Base-by-base conservation (phyloP, 805 yeast genomes). In the Candida nonsorbophila region DNA sequence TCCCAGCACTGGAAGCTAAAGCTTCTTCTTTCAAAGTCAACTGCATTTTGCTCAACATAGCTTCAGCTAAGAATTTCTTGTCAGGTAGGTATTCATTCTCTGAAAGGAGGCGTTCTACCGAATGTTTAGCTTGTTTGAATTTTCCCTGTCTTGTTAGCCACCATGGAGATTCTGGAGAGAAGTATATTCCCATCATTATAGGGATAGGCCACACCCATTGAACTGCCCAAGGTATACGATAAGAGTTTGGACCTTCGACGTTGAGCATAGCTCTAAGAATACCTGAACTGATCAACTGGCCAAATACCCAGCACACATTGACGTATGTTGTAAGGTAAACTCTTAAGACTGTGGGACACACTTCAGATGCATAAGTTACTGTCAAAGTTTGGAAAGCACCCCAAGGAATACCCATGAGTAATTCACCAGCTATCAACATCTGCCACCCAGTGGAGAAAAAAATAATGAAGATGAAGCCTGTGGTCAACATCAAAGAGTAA, bases 171-270 rank as follows among this genome's bases (percentile, higher is more conserved):
- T 73, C 78, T 9, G 79, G 79, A 24, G 74, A 67, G 6, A 67
- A 46, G 29, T 33, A 51, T 6, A 63, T 55, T n/a, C 62, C 59
- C 25, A 58, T 41, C 16, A 63, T 39, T 12, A 74, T 42, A 23
- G 74, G 72, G 6, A 61, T 46, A 9, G 74, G 68, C 77, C 77
- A 74, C 3, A 60, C 45, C 79, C 79, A 74, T 51, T 74, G 81
- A 9, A 74, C 35, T 3, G 73, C 78, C 42, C 69, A 72, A 7
- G 80, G 79, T 19, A 70, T 57, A 32, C 60, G 56, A 47, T 69
- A 75, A 4, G 73, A 64, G 58, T 61, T 44, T 15, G 57, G 42
- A 21, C 47, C 37, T 11, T 19, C 29, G 33, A 35, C 33, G 14
- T 22, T 22, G 12, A 41, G 37, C 29, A 49, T 47, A 26, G 58